Percentiles rank a stretch among this genome's conserved stretches.
Evolutionary conservation across 2,329 filamentous ascomycete genomes (phyloP).

Genomic region (Byssothecium circinans): DNA sequence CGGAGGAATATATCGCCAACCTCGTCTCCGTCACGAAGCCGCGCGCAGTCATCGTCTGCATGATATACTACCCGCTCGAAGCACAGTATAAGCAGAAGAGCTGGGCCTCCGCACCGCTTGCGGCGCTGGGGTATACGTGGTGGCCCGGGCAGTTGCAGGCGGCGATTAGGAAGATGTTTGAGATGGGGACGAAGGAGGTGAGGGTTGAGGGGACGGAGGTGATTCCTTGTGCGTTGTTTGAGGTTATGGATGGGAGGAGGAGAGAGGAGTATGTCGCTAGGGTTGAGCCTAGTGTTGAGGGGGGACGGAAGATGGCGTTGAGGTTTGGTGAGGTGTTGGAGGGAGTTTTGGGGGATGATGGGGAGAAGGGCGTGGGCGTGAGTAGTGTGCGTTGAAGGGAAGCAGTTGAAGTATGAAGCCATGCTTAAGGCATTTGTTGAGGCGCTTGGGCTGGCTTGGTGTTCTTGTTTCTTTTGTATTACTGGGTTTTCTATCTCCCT

Average conservation of each 20-base stretch:
- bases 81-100: constrained; percentile 26
- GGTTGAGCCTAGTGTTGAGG: constrained; percentile 39
- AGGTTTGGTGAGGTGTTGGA: constrained; percentile 26
- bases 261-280: constrained; percentile 36
- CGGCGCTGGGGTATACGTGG: constrained; percentile 33
- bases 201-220: constrained; percentile 32
- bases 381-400: no score
- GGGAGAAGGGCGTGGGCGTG: background rate
- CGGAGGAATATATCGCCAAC: constrained; percentile 29
- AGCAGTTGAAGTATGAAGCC: no score
- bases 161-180: constrained; percentile 38
- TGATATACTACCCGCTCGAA: constrained; percentile 45
- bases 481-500: no score
- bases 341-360: background rate
- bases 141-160: constrained; percentile 35
- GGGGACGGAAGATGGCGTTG: constrained; percentile 39
- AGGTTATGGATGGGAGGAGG: constrained; percentile 36
- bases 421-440: no score
- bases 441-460: no score
- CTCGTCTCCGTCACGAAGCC: constrained; percentile 35
- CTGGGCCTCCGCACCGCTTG: constrained; percentile 39
- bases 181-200: constrained; percentile 31
- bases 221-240: constrained; percentile 36
- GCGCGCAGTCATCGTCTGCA: constrained; percentile 39
- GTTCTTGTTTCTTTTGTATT: no score